Evolutionary conservation across 2,329 filamentous ascomycete genomes (phyloP), one percentile per base, ranked within the genome.

Genomic region (Fusarium falciforme): DNA sequence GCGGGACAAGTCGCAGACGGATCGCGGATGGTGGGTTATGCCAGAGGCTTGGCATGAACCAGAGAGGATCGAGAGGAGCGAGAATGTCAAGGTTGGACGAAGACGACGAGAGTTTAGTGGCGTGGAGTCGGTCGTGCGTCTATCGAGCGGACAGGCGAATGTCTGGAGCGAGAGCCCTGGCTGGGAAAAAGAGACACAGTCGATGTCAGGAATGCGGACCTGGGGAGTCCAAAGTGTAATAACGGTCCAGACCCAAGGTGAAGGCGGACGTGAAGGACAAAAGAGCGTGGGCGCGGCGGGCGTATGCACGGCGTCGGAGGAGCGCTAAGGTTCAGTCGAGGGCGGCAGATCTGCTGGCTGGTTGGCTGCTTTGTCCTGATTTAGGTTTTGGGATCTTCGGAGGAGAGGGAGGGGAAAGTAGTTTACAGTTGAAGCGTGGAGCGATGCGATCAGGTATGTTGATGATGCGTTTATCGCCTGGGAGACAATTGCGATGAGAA

Each of bases 211-310:
- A 78, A 78, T 77, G 76, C 70, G 61, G 68, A 70, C 69, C 72
- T 67, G 72, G 70, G 75, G 70, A 49, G 54, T 63, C 52, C 64
- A 74, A 77, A 76, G 76, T 74, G 65, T 77, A 77, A 72, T 73
- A 60, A 72, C 68, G 74, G 76, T 74, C 76, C 68, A 74, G 72
- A 65, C 72, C 70, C 63, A 58, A 74, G 67, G 60, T 64, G 66
- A 75, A 67, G 73, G 73, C 72, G 64, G 70, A 72, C 52, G 61
- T 66, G 52, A 54, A 74, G 64, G 68, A 55, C 55, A 55, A 74
- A 44, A 42, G 63, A 72, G 55, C 55, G 72, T 64, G 68, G 62
- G 49, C 31, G 44, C 59, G 60, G 69, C 72, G 69, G 72, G 66
- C 68, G 72, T 69, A 62, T 64, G 66, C 71, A 66, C 62, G 68